Evolutionary conservation across 768 basidiomycete species (phyloP), one percentile per base, ranked within the genome.

Genomic region (Glaciozyma antarctica): DNA sequence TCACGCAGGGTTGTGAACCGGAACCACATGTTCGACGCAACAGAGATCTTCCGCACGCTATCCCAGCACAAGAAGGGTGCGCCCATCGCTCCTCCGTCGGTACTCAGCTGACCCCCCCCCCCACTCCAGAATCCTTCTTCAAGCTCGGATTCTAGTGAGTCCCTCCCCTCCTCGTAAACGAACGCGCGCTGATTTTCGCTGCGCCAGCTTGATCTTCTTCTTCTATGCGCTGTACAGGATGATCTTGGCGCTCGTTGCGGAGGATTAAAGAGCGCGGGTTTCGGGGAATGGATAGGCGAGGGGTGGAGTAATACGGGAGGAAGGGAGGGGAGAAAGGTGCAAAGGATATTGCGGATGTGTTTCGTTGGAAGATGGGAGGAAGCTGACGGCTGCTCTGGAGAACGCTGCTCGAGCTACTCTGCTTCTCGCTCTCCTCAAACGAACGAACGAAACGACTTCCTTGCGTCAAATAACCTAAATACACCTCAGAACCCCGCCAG

Each of bases 1-100:
- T 28, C 30, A 9, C 57, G 41, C 24, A 95, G 92, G 79, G 91
- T 97, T 76, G 83, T 87, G 71, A 86, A 85, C 77, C 90, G 90
- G 75, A 86, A 87, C 74, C 93, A 98, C 79, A 94, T 97, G 90
- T 98, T 95, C 75, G 95, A 99, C 75, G 95, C 95, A 61, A 98
- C 94, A 28, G 95, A 99, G 79, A 99, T 98, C 71, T 99, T 99
- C 83, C 84, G 95, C 71, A 91, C 93, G 63, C 79, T 98, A 55
- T 83, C 87, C 19, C 85, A 82, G 48, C 95, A 98, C 79, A 99
- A 99, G 81, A 95, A 90, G 75, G 94, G 68, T 69, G 48, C n/a
- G 73, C 76, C 58, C 38, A 5, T 41, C 38, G 5, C 9, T 41
- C 38, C 38, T 13, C 12, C 38, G 7, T 2, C 5, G 38, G 7